Evolutionary conservation across 139 green algal species (phyloP).

Genomic region (Chlorella sp.): DNA sequence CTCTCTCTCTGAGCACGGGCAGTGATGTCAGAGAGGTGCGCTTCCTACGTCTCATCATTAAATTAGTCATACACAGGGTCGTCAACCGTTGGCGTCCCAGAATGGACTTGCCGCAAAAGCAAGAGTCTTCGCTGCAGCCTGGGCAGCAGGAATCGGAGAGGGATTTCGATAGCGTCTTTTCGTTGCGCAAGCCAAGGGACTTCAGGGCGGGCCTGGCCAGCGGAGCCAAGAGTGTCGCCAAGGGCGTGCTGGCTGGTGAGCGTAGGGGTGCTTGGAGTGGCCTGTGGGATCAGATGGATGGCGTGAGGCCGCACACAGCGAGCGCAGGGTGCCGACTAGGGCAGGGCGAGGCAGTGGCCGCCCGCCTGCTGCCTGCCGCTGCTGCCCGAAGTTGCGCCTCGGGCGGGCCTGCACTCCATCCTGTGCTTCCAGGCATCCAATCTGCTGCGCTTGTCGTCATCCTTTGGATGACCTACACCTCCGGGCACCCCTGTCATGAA

Average conservation of each 20-base stretch:
- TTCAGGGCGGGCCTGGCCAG: slow-evolving; percentile 51
- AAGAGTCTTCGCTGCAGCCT: no score
- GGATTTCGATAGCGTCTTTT: slow-evolving; percentile 63
- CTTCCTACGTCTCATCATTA: no score
- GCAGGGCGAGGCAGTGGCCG: not conserved
- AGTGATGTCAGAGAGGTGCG: no score
- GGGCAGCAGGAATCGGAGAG: no score
- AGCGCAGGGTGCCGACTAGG: not conserved
- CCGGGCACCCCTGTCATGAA: no score
- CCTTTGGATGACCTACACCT: no score
- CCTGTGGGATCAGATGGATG: not conserved
- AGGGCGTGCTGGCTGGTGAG: slow-evolving; percentile 56
- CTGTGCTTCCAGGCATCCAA: no score
- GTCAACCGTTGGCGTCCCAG: no score
- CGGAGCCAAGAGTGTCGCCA: slow-evolving; percentile 55
- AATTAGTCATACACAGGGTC: no score
- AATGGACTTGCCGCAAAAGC: no score
- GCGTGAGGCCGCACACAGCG: not conserved
- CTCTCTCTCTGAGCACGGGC: no score
- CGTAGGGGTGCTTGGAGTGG: not conserved
- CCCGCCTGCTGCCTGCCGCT: not conserved
- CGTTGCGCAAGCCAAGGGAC: slow-evolving; percentile 62
- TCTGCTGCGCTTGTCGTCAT: not conserved
- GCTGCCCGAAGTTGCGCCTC: not conserved
- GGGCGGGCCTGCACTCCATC: not conserved